These are phyloP conservation scores for Xylaria sp. DNA, from an alignment of 2,329 filamentous ascomycete genomes.

Conservation along the genomic window DNA sequence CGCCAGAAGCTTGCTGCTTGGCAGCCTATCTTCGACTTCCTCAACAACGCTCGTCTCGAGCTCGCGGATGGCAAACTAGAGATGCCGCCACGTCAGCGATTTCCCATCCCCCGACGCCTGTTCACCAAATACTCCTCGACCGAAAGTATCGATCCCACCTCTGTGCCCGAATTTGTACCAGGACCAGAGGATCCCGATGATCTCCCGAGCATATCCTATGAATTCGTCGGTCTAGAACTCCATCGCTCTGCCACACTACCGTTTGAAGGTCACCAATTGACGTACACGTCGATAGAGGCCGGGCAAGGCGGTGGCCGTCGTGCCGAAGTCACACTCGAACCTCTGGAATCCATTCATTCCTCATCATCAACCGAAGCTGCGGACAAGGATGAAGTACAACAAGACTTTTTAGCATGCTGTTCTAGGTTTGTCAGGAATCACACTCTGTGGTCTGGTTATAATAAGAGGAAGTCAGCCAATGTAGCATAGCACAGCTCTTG, in stretches of 20 bases:
- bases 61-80: conserved; percentile 55
- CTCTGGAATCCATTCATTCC: conserved; percentile 29
- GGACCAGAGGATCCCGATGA: background rate
- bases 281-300: conserved; percentile 63
- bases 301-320: conserved; percentile 62
- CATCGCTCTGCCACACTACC: conserved; percentile 57
- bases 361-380: background rate
- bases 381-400: conserved; percentile 17
- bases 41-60: conserved; percentile 58
- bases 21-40: conserved; percentile 55
- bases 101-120: conserved; percentile 49
- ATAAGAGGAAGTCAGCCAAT: no score
- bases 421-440: conserved; percentile 35
- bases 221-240: conserved; percentile 63
- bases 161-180: background rate
- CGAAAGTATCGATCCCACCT: background rate
- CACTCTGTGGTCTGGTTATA: conserved; percentile 30
- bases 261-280: conserved; percentile 58
- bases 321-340: conserved; percentile 61
- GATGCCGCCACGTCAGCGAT: conserved; percentile 48
- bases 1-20: conserved; percentile 42
- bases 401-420: conserved; percentile 39
- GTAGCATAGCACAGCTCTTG: background rate
- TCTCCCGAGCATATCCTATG: conserved; percentile 48
- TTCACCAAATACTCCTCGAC: conserved; percentile 21